Base-by-base conservation (phyloP, 495 filamentous ascomycete species). In the Chlorociboria aeruginascens region DNA sequence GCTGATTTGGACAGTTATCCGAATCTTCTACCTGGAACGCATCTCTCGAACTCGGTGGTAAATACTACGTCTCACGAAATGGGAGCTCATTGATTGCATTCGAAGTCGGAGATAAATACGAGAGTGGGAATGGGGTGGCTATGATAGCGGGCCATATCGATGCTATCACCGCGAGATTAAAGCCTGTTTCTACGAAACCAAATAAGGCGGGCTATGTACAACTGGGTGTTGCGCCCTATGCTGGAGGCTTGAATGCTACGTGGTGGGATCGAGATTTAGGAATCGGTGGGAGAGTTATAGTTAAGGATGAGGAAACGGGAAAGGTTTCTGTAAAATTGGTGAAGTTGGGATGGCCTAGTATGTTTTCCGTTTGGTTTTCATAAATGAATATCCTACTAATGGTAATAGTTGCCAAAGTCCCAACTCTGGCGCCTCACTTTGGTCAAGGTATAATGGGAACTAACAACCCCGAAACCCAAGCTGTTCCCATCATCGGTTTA, bases 201-300 rank as follows among this genome's bases (percentile, higher is more conserved):
- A 82, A 68, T 42, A 86, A 82, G 58, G 79, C 83, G 17, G 90
- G 90, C 31, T 98, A 86, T 63, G 55, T 81, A n/a, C 87, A 95
- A 67, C 72, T 98, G 3, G 90, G 83, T 6, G 83, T 98, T 30
- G 92, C 92, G 3, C 92, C 85, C 0, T 98, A 96, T 60, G 92
- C 88, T 9, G 89, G 92, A 32, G 86, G 68, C 16, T 64, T 96
- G 45, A 88, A 89, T 53, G 68, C 66, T 45, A 95, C 89, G 2
- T 95, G 89, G 89, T 95, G 86, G 87, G 89, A 95, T 67, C 74
- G 90, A 12, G 92, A 98, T 66, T 73, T 98, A 35, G 81, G 83
- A 41, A 82, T 96, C 54, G 92, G 86, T 41, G 92, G 92, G 8
- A 74, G 86, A 35, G 89, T 98, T 7, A 69, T 96, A 32, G 80